Evolutionary conservation across 108 stramenopile genomes (phyloP), one percentile per base, ranked within the genome.

Genomic region (Nitzschia sp.): DNA sequence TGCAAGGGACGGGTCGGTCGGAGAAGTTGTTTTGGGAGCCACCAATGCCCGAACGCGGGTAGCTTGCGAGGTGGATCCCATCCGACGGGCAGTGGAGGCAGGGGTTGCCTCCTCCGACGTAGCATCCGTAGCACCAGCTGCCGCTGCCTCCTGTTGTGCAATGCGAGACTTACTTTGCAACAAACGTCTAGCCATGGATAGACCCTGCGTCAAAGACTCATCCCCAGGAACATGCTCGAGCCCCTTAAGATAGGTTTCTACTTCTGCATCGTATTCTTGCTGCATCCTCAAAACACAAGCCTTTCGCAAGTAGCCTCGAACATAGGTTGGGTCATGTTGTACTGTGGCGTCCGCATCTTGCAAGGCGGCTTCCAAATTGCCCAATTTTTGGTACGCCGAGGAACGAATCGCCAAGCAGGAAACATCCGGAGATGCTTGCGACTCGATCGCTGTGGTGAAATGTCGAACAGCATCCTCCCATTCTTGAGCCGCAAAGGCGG

Each of bases 341-440:
- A 65, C 68, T 51, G 64, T 61, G 17, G 46, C 53, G n/a, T 72
- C 51, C 42, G 77, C 71, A 68, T 78, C 77, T 22, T 67, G 53
- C 0, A 78, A 40, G 44, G 77, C 77, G 1, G 12, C 51, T 7
- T 68, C 39, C 20, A 59, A 46, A 48, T 71, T 51, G 9, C 65
- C 46, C 34, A 37, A 8, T 20, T 68, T 67, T 48, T 72, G 43
- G 29, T 68, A 55, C 20, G 77, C 77, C 21, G 65, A 38, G 12
- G 52, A 44, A 12, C 77, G 70, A 41, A 60, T 63, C 6, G 70
- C 65, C 40, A 72, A 78, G 19, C 65, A 63, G n/a, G 71, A 29
- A 34, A 55, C 73, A 54, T 67, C 61, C 17, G 57, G 41, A 5
- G 41, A 22, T 24, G 66, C 53, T 51, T 61, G 67, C 9, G 63